Conservation (phyloP, 768 basidiomycete species). For the Termitomyces sp. region DNA sequence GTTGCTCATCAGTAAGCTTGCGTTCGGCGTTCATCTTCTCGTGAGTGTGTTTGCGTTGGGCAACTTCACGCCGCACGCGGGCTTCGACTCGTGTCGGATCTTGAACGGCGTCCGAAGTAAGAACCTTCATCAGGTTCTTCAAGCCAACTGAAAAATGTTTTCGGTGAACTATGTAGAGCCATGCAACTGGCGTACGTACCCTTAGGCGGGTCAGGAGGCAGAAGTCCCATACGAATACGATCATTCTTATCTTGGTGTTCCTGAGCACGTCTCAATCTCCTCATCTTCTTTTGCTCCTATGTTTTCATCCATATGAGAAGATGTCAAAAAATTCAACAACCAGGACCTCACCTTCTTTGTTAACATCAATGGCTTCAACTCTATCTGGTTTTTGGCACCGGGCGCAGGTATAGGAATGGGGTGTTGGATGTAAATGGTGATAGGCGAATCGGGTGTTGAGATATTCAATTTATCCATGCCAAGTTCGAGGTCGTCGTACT, state of each 20-base stretch:
- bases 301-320: slow-evolving; percentile 17
- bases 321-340: background rate
- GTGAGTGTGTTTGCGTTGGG: slow-evolving; percentile 83
- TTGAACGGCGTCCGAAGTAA: slow-evolving; percentile 94
- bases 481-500: slow-evolving; percentile 70
- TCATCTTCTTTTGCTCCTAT: slow-evolving; percentile 94
- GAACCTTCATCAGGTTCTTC: slow-evolving; percentile 95
- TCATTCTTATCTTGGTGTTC: slow-evolving; percentile 95
- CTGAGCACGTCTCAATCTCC: slow-evolving; percentile 82
- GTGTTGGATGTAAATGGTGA: slow-evolving; percentile 92
- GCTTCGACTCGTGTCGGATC: slow-evolving; percentile 98
- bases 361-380: slow-evolving; percentile 84
- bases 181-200: slow-evolving; percentile 42
- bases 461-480: slow-evolving; percentile 64
- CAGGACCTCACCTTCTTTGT: slow-evolving; percentile 74
- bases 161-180: background rate
- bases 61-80: slow-evolving; percentile 90
- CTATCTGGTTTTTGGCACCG: slow-evolving; percentile 76
- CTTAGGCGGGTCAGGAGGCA: slow-evolving; percentile 95
- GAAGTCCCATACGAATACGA: slow-evolving; percentile 91
- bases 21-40: slow-evolving; percentile 93
- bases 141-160: slow-evolving; percentile 66
- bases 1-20: slow-evolving; percentile 88
- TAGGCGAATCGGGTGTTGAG: slow-evolving; percentile 64
- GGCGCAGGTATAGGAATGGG: slow-evolving; percentile 95